Conservation (phyloP, 1,284 basidiomycete species). For the Rugosomyces carneus region DNA sequence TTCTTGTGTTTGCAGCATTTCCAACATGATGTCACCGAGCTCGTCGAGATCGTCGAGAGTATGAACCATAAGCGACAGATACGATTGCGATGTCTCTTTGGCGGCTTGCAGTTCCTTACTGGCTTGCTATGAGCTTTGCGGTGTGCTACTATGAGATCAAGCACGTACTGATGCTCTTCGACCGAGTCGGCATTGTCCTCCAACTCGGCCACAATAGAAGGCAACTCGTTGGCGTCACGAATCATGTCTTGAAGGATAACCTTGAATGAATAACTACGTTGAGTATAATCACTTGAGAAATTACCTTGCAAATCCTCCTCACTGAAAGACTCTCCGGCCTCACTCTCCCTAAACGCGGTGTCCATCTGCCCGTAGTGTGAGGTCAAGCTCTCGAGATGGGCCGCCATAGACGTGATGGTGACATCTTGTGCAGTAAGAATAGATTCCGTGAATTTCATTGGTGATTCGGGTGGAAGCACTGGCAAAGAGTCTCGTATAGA, state of each 20-base stretch:
- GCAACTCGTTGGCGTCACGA: constrained; percentile 69
- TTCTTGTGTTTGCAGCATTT: constrained; percentile 66
- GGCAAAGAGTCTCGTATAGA: constrained; percentile 51
- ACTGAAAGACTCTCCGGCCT: constrained; percentile 55
- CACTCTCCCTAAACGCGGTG: constrained; percentile 55
- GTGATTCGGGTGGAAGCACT: constrained; percentile 22
- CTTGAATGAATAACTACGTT: not conserved
- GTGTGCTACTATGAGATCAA: not conserved
- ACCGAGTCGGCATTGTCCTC: constrained; percentile 51
- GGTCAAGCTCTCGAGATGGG: constrained; percentile 62
- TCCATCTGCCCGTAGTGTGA: constrained; percentile 73
- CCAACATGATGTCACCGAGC: constrained; percentile 69
- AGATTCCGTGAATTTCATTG: constrained; percentile 37
- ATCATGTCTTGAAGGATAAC: constrained; percentile 54
- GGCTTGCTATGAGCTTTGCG: not conserved
- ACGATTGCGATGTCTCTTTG: constrained; percentile 37
- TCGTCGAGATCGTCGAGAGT: constrained; percentile 65
- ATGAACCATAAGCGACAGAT: constrained; percentile 40
- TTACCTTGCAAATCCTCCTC: constrained; percentile 67
- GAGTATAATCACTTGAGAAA: constrained; percentile 4
- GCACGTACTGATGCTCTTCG: constrained; percentile 48
- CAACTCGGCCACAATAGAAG: constrained; percentile 63
- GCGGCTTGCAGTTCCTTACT: constrained; percentile 46
- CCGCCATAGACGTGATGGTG: constrained; percentile 60
- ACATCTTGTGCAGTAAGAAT: constrained; percentile 51